Percentiles rank a stretch among this genome's conserved stretches.
These are phyloP conservation scores for Agarophyton chilense DNA, from an alignment of 23 red algal genomes.

Conservation along the genomic window DNA sequence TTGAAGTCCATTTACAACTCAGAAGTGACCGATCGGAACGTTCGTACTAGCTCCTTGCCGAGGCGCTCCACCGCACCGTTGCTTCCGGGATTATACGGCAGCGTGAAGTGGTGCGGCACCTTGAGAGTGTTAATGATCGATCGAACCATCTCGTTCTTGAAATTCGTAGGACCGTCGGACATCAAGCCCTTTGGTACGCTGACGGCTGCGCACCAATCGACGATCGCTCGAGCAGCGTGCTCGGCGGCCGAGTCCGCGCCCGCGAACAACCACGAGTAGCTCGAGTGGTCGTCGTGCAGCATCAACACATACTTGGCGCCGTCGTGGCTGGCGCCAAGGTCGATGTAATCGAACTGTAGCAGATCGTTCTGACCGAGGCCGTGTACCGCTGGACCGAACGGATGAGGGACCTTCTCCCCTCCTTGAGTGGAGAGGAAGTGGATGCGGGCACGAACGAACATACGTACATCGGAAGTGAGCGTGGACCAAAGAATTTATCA, in stretches of 20 bases:
- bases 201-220: constrained; percentile 3
- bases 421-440: background rate
- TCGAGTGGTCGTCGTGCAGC: background rate
- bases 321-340: background rate
- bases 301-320: background rate
- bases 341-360: constrained; percentile 6
- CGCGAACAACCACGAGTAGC: background rate
- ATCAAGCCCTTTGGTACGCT: background rate
- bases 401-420: background rate
- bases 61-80: background rate
- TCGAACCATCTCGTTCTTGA: background rate
- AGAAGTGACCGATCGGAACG: background rate
- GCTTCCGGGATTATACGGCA: background rate
- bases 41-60: background rate
- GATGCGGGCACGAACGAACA: background rate
- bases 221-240: background rate
- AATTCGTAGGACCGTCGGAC: background rate
- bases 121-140: background rate
- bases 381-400: background rate
- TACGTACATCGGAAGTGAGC: background rate
- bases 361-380: background rate
- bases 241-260: background rate
- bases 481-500: background rate
- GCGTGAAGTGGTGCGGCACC: background rate
- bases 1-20: background rate